These are phyloP conservation scores for Aspergillus caelatus DNA, from an alignment of 2,329 filamentous ascomycete genomes.

Conservation along the genomic window DNA sequence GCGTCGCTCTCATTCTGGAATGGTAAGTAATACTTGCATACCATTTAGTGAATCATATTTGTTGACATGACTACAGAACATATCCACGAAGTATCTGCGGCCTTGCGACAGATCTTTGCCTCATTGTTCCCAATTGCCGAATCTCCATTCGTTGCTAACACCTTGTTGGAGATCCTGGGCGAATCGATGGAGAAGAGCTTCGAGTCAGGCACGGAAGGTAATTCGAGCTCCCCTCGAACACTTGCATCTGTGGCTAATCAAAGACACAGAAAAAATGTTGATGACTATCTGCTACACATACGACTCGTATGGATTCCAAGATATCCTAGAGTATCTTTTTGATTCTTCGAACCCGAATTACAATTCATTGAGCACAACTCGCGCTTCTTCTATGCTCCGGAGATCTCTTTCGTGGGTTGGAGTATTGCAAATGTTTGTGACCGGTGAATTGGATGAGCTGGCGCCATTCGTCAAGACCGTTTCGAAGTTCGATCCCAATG, in stretches of 20 bases:
- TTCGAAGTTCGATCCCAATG: conserved; percentile 36
- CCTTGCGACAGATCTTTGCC: conserved; percentile 29
- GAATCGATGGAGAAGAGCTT: conserved; percentile 39
- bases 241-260: conserved; percentile 11
- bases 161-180: conserved; percentile 41
- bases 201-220: conserved; percentile 34
- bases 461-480: conserved; percentile 27
- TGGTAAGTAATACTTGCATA: conserved; percentile 25
- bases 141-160: conserved; percentile 39
- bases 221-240: not conserved
- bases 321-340: conserved; percentile 29
- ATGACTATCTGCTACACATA: conserved; percentile 27
- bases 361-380: conserved; percentile 31
- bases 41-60: not conserved
- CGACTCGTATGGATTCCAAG: conserved; percentile 30
- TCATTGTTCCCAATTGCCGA: conserved; percentile 30
- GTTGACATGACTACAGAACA: conserved; percentile 30
- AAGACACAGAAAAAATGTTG: conserved; percentile 19
- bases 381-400: conserved; percentile 39
- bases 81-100: conserved; percentile 27
- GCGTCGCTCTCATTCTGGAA: conserved; percentile 38
- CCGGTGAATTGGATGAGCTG: conserved; percentile 20
- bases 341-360: conserved; percentile 29
- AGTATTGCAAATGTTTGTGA: conserved; percentile 28
- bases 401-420: conserved; percentile 38